Base-by-base conservation (phyloP, 1,139 yeast genomes). In the Ogataea hybrid region DNA sequence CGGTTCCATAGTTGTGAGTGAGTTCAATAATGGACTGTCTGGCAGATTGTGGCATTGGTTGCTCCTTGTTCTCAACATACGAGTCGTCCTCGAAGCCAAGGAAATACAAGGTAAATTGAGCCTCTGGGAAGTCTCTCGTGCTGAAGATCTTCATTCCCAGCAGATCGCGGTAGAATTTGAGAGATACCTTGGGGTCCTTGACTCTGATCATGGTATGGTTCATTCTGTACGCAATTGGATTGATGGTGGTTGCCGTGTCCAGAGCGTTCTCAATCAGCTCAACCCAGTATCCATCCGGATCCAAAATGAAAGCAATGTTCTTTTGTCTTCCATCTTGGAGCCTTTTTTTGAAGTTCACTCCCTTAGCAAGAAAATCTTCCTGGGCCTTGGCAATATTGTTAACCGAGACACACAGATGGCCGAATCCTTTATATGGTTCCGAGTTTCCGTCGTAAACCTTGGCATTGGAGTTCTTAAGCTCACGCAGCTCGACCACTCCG, bases 261-360 rank as follows among this genome's bases (percentile, higher is more conserved):
- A 68, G 58, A 23, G 67, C 72, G 59, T 89, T 81, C 57, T 81
- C 81, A 53, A 90, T 77, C 58, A 92, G 70, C 70, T 92, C 98
- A 56, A 92, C 76, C 98, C 98, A 92, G 69, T 92, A 92, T 53
- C 94, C 94, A 65, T 92, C 92, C 4, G 97, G 97, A 59, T 92
- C 98, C 54, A 89, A 76, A 2, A 83, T 95, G 65, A 92, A 92
- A 0, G 97, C 97, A 68, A 92, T 89, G 62, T 88, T 74, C 64
- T 81, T 84, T 66, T 87, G 96, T 66, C 96, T 81, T 20, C 98
- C 98, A 58, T 92, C 97, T 34, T 77, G 63, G 55, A 89, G 70
- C 58, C 74, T 84, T 73, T 92, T 92, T 67, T 89, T 80, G 70
- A 92, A 92, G 41, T 66, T 63, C 42, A 85, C 97, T 5, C 82